Evolutionary conservation across 2,329 filamentous ascomycete genomes (phyloP).

Genomic region (Xylariales sp.): DNA sequence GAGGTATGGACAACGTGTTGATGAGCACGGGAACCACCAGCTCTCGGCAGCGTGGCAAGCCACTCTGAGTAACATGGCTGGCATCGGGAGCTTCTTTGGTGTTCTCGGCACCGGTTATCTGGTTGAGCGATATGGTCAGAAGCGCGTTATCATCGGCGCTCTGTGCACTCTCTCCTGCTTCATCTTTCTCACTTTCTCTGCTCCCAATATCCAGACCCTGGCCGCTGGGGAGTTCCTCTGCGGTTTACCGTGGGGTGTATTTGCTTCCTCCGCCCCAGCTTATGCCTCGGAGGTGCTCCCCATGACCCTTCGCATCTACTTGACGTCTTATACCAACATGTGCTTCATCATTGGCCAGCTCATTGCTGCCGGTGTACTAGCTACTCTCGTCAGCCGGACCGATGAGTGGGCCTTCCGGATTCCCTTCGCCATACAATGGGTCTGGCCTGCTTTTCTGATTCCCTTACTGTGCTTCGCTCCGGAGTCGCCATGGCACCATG

Average conservation of each 20-base stretch:
- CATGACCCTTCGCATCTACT: constrained; percentile 18
- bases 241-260: constrained; percentile 27
- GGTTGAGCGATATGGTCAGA: constrained; percentile 29
- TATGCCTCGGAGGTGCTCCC: constrained; percentile 25
- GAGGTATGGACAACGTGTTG: constrained; percentile 3
- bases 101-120: constrained; percentile 33
- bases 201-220: constrained; percentile 21
- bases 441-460: constrained; percentile 29
- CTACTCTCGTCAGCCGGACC: constrained; percentile 19
- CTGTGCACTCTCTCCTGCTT: constrained; percentile 26
- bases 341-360: constrained; percentile 36
- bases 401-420: constrained; percentile 30
- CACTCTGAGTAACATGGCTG: constrained; percentile 32
- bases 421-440: constrained; percentile 35
- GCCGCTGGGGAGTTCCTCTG: constrained; percentile 29
- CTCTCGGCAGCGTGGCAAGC: constrained; percentile 35
- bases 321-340: constrained; percentile 23
- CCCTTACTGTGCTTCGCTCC: constrained; percentile 28
- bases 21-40: constrained; percentile 5
- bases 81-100: constrained; percentile 36
- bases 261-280: constrained; percentile 18
- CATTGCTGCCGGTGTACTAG: constrained; percentile 27
- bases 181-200: constrained; percentile 34
- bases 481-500: constrained; percentile 35
- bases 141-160: constrained; percentile 30